Evolutionary conservation across 2,329 filamentous ascomycete species (phyloP), one percentile per base, ranked within the genome.

Genomic region (Alternaria longipes): DNA sequence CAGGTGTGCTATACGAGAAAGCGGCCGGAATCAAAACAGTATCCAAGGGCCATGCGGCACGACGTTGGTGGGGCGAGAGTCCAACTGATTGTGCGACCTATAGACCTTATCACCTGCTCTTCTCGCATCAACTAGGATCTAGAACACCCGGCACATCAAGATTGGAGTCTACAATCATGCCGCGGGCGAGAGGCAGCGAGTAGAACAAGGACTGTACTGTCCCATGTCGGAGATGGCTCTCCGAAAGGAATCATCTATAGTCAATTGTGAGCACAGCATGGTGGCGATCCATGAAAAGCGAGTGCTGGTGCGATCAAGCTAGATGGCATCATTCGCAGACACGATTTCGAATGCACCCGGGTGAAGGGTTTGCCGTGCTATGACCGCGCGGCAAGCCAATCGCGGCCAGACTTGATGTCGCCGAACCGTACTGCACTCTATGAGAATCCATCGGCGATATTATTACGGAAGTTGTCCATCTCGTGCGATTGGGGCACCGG

Each of bases 1-100:
- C 54, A 64, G 62, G 62, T 64, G 51, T 44, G 30, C 42, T 32
- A 49, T 49, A 16, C 32, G 12, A 36, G 30, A 20, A 49, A 36
- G 46, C 46, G 30, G 20, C 46, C 20, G 46, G 32, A 49, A 36
- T 24, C 30, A 36, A 34, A n/a, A 34, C 12, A 28, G 30, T 36
- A 24, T 49, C 46, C 32, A 49, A 36, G 16, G 46, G 30, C 30
- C 46, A 36, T 49, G 46, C 46, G 16, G 32, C n/a, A 34, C 30
- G 12, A 11, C 24, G 46, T 49, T 49, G 30, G 46, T 49, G 46
- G 46, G 30, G 32, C 46, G 18, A 34, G 14, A 49, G 30, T 20
- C 16, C 34, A 49, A 18, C 18, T 49, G 32, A 8, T 32, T 36
- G 46, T 36, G 46, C 46, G 24, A 49, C 46, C 46, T 18, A 34